Evolutionary conservation across 208 protist species (phyloP), one percentile per base, ranked within the genome.

Genomic region (Leishmania braziliensis): DNA sequence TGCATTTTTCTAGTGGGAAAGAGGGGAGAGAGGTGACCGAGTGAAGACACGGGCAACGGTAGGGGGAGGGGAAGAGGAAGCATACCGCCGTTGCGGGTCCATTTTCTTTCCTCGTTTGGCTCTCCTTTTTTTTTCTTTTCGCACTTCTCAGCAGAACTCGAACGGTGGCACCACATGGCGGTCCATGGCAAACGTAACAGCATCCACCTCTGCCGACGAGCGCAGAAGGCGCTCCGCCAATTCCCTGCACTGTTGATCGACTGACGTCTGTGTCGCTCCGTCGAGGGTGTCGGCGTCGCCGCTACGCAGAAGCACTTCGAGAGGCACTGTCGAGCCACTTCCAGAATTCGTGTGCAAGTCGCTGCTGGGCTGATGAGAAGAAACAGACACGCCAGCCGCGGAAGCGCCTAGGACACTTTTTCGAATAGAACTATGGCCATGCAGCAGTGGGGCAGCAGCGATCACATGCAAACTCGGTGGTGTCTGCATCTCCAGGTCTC

Each of bases 171-270:
- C 36, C 9, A 85, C 56, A 18, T 4, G 50, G 66, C 46, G 78
- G 29, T 85, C 73, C 77, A 85, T 78, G 12, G 56, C 23, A 26
- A 78, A 76, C 29, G 18, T 50, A 0, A 70, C 51, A 2, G 82
- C 73, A 23, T 81, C 78, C 39, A 71, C 82, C 48, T 81, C 77
- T 14, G 77, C 62, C 18, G 78, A 81, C 53, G 65, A 20, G 14
- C 60, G 82, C 63, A 85, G 58, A 8, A 85, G 72, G 5, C 82
- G 82, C n/a, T 82, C 77, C 43, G 82, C 82, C 43, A 85, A 50
- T 9, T 60, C 72, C n/a, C 70, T 33, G 48, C 75, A 84, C 5
- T 43, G 69, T 12, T 80, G 50, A 60, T 77, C 69, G 4, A 71
- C 1, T 20, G 74, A 46, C 56, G 33, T 60, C 51, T 20, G 56